Base-by-base conservation (phyloP, 768 basidiomycete genomes). In the Lanmaoa pseudosensibilis region DNA sequence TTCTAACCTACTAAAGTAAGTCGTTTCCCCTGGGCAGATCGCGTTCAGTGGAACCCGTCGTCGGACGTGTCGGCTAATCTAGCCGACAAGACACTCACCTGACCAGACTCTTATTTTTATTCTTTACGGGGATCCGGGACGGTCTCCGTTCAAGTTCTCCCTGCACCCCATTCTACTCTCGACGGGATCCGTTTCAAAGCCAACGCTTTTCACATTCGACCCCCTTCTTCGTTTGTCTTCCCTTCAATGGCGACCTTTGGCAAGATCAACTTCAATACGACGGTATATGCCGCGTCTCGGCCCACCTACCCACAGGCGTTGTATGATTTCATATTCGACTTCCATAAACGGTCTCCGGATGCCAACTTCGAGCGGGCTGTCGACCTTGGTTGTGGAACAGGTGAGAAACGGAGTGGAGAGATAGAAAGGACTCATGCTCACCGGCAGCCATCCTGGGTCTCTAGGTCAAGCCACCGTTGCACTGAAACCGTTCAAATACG, bases 331-430 rank as follows among this genome's bases (percentile, higher is more conserved):
- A 74, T 92, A 33, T 83, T 83, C 55, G 65, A 75, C 2, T 86
- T 81, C 63, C 90, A 91, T 63, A 68, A 65, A 18, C 61, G 56
- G 34, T 50, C 59, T 38, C 50, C 45, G 3, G 38, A 50, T 3
- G 62, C 72, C 16, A 60, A 65, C 57, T 88, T 83, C 75, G 78
- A 83, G 15, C 75, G 77, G 36, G 88, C 87, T 0, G 75, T 90
- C 0, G 91, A 94, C 61, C 66, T 92, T 10, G 90, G 92, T 3
- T 93, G 91, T 68, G 90, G 92, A 25, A 90, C 91, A 41, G 87
- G 89, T 87, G 58, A 21, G 74, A 9, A 33, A 3, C 0, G 18
- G 10, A 11, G 11, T 10, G 18, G 6, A 6, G 32, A 33, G 11
- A 6, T n/a, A n/a, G n/a, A 50, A 1, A 4, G 0, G 4, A 23